phyloP scores from a whole-genome alignment of 805 yeast species.

The Metschnikowia picachoensis region DNA sequence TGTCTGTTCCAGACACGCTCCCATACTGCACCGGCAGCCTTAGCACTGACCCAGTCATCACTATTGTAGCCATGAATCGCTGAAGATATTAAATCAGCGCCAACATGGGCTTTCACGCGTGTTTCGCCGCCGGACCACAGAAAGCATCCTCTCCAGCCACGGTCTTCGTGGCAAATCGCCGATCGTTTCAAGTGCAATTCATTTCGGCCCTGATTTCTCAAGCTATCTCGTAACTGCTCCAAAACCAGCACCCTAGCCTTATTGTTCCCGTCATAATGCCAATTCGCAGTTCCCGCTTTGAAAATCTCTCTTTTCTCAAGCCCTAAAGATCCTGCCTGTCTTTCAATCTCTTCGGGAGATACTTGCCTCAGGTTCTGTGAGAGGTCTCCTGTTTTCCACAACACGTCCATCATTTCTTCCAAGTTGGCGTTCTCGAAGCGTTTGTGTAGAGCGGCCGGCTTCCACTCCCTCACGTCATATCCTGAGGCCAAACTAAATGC shows the following conservation, averaged over 20 bases:
- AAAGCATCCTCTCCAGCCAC: conserved; percentile 1
- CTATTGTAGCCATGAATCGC: not conserved
- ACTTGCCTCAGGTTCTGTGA: not conserved
- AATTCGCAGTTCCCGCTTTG: not conserved
- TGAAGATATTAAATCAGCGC: not conserved
- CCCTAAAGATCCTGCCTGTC: not conserved
- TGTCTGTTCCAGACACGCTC: not conserved
- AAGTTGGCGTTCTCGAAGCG: not conserved
- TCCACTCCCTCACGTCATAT: conserved; percentile 1
- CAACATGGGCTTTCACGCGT: not conserved
- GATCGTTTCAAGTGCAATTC: not conserved
- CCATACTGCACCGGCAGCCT: not conserved
- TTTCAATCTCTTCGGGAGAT: not conserved
- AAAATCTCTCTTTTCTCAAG: not conserved
- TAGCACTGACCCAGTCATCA: conserved; percentile 4
- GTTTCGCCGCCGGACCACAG: conserved; percentile 5
- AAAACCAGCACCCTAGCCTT: conserved; percentile 4
- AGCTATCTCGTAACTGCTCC: not conserved
- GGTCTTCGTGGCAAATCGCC: not conserved
- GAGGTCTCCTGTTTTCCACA: conserved; percentile 5
- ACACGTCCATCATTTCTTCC: conserved; percentile 3
- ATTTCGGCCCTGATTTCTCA: not conserved
- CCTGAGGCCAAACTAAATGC: conserved; percentile 8
- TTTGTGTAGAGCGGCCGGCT: not conserved
- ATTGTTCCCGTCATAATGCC: conserved; percentile 1